Conservation (phyloP, 2,329 filamentous ascomycete genomes). For the Ciborinia camelliae region DNA sequence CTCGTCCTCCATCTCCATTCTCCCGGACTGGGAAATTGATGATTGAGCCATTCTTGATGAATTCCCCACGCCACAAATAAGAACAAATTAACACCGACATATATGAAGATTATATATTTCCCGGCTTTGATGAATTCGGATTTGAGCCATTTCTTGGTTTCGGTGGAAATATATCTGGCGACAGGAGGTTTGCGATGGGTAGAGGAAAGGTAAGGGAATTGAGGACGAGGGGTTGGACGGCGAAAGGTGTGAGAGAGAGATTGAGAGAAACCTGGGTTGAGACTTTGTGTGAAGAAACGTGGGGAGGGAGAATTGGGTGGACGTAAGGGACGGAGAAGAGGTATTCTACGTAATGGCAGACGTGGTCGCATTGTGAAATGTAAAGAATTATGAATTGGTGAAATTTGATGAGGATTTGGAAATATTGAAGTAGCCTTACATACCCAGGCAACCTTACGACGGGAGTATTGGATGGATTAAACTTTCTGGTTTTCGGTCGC, state of each 20-base stretch:
- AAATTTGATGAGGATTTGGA: neutral
- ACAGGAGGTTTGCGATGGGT: conserved; percentile 40
- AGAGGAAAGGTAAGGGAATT: conserved; percentile 60
- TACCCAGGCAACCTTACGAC: no score
- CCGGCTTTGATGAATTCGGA: conserved; percentile 67
- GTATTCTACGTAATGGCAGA: conserved; percentile 41
- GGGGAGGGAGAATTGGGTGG: conserved; percentile 35
- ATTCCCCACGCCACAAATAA: conserved; percentile 62
- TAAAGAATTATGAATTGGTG: neutral
- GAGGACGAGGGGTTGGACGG: conserved; percentile 48
- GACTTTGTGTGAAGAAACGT: conserved; percentile 57
- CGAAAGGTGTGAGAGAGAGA: conserved; percentile 19
- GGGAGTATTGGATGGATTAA: no score
- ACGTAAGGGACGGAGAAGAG: conserved; percentile 39
- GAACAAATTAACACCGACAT: conserved; percentile 58
- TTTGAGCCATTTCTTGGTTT: conserved; percentile 66
- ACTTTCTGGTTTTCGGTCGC: conserved; percentile 8
- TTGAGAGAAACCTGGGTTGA: conserved; percentile 37
- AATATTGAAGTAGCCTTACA: conserved; percentile 5
- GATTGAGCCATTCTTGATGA: conserved; percentile 72
- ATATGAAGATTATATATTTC: conserved; percentile 65
- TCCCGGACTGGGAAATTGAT: conserved; percentile 72
- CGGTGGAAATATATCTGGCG: conserved; percentile 74
- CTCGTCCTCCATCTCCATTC: conserved; percentile 76
- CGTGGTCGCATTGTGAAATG: conserved; percentile 35